These are phyloP conservation scores for Xylaria sp. DNA, from an alignment of 2,329 filamentous ascomycete genomes.

Conservation along the genomic window DNA sequence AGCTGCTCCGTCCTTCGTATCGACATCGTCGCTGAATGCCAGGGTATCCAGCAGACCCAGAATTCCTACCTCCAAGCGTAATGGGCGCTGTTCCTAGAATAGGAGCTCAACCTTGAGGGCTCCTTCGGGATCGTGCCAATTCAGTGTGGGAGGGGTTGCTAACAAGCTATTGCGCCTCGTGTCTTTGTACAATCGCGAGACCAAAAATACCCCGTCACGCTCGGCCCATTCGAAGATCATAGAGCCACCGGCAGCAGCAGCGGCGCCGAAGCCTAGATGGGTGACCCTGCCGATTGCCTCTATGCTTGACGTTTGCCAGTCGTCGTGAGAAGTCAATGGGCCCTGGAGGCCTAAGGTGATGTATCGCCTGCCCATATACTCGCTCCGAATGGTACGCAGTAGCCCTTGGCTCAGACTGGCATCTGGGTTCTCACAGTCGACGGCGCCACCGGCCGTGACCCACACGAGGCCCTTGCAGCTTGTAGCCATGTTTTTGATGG, in stretches of 20 bases:
- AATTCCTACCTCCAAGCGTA: not conserved
- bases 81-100: not conserved
- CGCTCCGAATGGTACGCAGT: not conserved
- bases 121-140: too few relatives aligned
- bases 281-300: too few relatives aligned
- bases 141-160: too few relatives aligned
- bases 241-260: too few relatives aligned
- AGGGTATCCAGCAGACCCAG: not conserved
- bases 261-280: too few relatives aligned
- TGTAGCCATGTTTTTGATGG: not conserved
- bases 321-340: too few relatives aligned
- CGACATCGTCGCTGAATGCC: not conserved
- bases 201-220: not conserved
- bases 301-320: not conserved
- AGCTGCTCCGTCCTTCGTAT: not conserved
- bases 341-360: not conserved
- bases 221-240: not conserved
- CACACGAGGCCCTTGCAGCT: not conserved
- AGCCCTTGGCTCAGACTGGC: not conserved
- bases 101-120: not conserved
- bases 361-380: not conserved
- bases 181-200: not conserved
- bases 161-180: not conserved
- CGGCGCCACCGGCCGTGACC: not conserved
- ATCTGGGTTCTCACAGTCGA: not conserved